phyloP scores from a whole-genome alignment of 2,329 filamentous ascomycete species.

The Fusarium pseudoanthophilum region DNA sequence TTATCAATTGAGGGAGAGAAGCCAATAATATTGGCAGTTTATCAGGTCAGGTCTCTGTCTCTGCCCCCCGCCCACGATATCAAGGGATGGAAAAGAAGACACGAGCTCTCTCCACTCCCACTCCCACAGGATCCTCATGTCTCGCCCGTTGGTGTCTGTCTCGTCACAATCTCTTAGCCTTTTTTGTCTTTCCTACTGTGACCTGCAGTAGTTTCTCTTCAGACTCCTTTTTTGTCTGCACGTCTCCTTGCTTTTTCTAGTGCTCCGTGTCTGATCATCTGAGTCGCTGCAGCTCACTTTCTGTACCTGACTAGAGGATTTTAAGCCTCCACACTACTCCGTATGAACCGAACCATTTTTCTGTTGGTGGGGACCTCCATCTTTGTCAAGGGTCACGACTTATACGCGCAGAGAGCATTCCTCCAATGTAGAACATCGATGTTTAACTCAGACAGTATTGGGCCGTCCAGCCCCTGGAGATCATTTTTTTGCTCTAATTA shows the following conservation, averaged over 20 bases:
- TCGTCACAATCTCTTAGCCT: slow-evolving; percentile 27
- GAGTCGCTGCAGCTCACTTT: slow-evolving; percentile 23
- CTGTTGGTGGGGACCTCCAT: slow-evolving; percentile 4
- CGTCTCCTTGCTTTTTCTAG: slow-evolving; percentile 20
- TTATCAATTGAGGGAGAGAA: slow-evolving; percentile 27
- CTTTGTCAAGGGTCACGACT: slow-evolving; percentile 32
- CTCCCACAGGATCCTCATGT: slow-evolving; percentile 19
- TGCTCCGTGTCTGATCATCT: slow-evolving; percentile 26
- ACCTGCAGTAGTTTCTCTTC: slow-evolving; percentile 23
- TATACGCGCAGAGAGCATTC: slow-evolving; percentile 36
- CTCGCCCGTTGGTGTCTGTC: slow-evolving; percentile 29
- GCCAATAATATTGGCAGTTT: slow-evolving; percentile 39
- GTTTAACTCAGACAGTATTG: slow-evolving; percentile 23
- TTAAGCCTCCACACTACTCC: not conserved
- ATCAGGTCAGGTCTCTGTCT: slow-evolving; percentile 19
- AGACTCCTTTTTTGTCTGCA: slow-evolving; percentile 6
- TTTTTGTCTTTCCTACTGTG: not conserved
- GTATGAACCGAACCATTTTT: not conserved
- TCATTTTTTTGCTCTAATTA: slow-evolving; percentile 20
- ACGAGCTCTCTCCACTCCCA: not conserved
- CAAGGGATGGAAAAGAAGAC: slow-evolving; percentile 27
- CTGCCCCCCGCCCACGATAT: slow-evolving; percentile 14
- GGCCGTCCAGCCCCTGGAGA: slow-evolving; percentile 33
- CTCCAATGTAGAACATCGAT: slow-evolving; percentile 30
- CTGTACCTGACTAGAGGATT: slow-evolving; percentile 25